Conservation (phyloP, 225 moss, liverwort and hornwort species). For the Thuidium tamariscinum region DNA sequence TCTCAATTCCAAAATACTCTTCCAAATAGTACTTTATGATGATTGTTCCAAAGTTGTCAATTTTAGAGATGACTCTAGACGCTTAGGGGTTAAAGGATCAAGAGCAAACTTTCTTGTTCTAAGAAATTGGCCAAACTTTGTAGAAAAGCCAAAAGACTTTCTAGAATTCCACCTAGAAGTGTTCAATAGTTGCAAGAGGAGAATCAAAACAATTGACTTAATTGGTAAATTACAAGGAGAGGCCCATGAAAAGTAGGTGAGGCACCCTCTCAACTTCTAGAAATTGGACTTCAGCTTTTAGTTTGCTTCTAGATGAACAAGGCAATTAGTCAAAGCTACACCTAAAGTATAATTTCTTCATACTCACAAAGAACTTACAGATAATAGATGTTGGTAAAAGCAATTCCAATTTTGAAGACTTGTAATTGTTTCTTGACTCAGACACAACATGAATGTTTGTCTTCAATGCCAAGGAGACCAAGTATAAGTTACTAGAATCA, state of each 20-base stretch:
- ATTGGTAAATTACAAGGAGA: not conserved
- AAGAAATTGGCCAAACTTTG: fast-evolving
- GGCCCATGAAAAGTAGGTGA: fast-evolving
- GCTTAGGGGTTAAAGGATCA: no score
- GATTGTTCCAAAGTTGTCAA: no score
- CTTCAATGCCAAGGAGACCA: not conserved
- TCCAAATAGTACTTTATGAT: no score
- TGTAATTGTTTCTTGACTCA: not conserved
- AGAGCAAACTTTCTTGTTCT: no score
- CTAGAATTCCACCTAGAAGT: fast-evolving
- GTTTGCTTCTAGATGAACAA: not conserved
- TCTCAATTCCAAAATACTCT: no score
- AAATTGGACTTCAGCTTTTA: not conserved
- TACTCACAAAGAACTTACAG: not conserved
- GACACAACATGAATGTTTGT: fast-evolving
- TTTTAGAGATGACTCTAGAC: no score
- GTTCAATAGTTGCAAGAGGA: not conserved
- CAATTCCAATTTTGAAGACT: not conserved
- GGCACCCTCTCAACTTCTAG: fast-evolving
- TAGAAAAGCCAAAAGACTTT: not conserved
- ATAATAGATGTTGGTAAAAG: not conserved
- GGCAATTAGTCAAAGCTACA: not conserved
- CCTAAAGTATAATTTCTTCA: not conserved
- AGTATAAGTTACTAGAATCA: no score
- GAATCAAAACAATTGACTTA: fast-evolving